Conservation (phyloP, 306 rosid species). For the Prunus salicina region DNA sequence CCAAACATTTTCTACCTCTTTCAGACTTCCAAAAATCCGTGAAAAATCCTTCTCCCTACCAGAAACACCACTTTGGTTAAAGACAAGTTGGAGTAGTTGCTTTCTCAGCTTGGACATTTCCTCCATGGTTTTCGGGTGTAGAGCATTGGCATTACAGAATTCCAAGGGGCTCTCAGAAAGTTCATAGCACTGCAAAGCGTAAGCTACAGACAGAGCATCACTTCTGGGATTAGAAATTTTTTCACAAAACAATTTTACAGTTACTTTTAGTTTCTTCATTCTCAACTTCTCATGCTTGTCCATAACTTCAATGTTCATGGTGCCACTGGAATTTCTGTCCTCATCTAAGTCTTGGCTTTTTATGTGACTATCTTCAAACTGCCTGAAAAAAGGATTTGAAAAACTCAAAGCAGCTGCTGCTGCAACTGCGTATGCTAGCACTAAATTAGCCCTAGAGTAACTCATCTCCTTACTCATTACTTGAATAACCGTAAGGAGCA, state of each 20-base stretch:
- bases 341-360: constrained; percentile 35
- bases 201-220: constrained; percentile 69
- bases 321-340: not conserved
- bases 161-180: not conserved
- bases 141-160: constrained; percentile 63
- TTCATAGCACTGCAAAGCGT: constrained; percentile 31
- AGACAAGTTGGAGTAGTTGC: constrained; percentile 69
- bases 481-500: constrained; percentile 71
- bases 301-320: constrained; percentile 23
- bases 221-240: constrained; percentile 56
- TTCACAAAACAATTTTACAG: constrained; percentile 33
- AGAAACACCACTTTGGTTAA: constrained; percentile 40
- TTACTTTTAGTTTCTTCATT: constrained; percentile 46
- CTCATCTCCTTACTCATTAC: constrained; percentile 41
- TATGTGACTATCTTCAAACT: constrained; percentile 49
- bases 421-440: constrained; percentile 72
- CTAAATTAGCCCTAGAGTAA: constrained; percentile 59
- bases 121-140: constrained; percentile 84
- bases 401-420: constrained; percentile 78
- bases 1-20: too few species aligned
- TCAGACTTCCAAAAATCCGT: too few species aligned
- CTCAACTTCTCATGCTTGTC: constrained; percentile 44
- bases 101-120: constrained; percentile 89
- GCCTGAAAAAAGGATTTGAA: constrained; percentile 59
- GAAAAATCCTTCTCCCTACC: constrained; percentile 39